Evolutionary conservation across 805 yeast genomes (phyloP).

Genomic region (Wickerhamomyces xylosicus): DNA sequence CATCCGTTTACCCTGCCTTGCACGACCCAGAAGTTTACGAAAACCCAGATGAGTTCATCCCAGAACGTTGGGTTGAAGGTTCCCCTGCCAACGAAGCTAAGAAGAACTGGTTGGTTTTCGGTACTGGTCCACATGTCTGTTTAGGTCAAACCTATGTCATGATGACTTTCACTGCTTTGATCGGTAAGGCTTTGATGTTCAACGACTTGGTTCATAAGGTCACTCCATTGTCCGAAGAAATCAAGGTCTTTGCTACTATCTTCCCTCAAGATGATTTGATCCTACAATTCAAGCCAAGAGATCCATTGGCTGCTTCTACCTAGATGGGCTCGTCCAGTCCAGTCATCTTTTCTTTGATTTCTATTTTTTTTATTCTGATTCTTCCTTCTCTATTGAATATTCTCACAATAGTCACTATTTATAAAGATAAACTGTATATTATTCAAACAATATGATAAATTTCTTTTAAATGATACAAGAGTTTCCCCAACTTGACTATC

Average conservation of each 20-base stretch:
- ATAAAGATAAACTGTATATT: too few relatives aligned
- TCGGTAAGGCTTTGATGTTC: slow-evolving; percentile 82
- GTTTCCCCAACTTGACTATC: too few relatives aligned
- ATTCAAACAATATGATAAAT: too few relatives aligned
- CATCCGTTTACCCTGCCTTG: slow-evolving; percentile 89
- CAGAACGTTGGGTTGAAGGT: slow-evolving; percentile 90
- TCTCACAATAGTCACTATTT: too few relatives aligned
- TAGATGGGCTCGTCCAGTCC: too few relatives aligned
- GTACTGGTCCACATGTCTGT: slow-evolving; percentile 95
- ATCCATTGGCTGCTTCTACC: slow-evolving; percentile 27
- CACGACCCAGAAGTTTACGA: slow-evolving; percentile 97
- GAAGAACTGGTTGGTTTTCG: slow-evolving; percentile 94
- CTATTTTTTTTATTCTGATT: too few relatives aligned
- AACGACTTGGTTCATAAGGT: slow-evolving; percentile 75
- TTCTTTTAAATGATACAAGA: too few relatives aligned
- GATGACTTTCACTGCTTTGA: slow-evolving; percentile 78
- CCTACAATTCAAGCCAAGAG: slow-evolving; percentile 61
- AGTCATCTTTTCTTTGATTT: too few relatives aligned
- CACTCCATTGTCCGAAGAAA: slow-evolving; percentile 80
- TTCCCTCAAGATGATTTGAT: slow-evolving; percentile 95
- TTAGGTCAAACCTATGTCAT: slow-evolving; percentile 90
- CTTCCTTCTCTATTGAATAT: too few relatives aligned
- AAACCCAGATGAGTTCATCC: slow-evolving; percentile 87
- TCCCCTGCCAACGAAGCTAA: slow-evolving; percentile 65
- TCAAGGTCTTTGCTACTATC: slow-evolving; percentile 94